phyloP scores from a whole-genome alignment of 371 early-diverging fungal genomes.

The Choanephora cucurbitarum region DNA sequence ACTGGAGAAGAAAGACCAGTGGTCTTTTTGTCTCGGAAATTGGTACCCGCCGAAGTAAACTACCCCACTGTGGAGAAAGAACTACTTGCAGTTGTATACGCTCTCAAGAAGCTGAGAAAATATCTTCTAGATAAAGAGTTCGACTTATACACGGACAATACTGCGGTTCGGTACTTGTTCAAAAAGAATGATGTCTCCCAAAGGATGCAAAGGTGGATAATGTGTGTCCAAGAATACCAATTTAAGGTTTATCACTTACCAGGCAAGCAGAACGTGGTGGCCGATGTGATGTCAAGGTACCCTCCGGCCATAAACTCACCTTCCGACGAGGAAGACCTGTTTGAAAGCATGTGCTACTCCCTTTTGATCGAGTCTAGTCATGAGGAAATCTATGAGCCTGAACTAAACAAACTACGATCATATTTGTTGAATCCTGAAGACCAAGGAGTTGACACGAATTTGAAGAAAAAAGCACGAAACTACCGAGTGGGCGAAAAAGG shows the following conservation, averaged over 20 bases:
- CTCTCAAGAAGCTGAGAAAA: neutral
- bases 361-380: too few relatives aligned
- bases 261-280: neutral
- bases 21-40: neutral
- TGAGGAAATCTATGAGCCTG: too few relatives aligned
- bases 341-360: too few relatives aligned
- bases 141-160: neutral
- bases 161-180: constrained; percentile 1
- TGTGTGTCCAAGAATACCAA: neutral
- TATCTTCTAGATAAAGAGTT: constrained; percentile 3
- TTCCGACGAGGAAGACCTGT: too few relatives aligned
- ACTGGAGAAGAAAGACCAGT: neutral
- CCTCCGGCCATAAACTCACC: neutral
- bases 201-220: constrained; percentile 3
- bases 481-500: too few relatives aligned
- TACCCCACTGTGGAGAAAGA: constrained; percentile 6
- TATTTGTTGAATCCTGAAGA: too few relatives aligned
- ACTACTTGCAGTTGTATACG: constrained; percentile 1
- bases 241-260: neutral
- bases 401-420: too few relatives aligned
- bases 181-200: constrained; percentile 1
- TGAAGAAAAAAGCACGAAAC: too few relatives aligned
- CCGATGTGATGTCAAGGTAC: neutral
- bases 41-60: neutral
- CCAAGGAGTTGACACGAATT: too few relatives aligned